Conservation (phyloP, 1,139 yeast species). For the Sugiyamaella neomexicana region DNA sequence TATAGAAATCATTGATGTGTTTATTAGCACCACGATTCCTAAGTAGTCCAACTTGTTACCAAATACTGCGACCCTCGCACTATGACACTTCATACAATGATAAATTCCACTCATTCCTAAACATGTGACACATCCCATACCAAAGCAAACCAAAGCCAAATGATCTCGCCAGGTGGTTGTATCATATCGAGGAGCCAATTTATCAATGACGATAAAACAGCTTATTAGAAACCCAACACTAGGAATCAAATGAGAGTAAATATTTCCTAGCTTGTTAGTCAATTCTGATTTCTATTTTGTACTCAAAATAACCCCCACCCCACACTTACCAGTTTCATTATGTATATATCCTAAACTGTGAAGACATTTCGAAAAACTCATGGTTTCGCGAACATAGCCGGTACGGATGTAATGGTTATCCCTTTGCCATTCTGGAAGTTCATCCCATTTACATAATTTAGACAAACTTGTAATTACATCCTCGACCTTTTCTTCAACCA, state of each 20-base stretch:
- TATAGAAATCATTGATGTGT: slow-evolving; percentile 71
- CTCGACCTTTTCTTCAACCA: slow-evolving; percentile 3
- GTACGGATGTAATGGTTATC: slow-evolving; percentile 76
- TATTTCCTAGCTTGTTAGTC: slow-evolving; percentile 46
- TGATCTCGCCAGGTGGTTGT: slow-evolving; percentile 51
- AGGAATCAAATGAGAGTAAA: slow-evolving; percentile 79
- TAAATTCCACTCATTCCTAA: slow-evolving; percentile 72
- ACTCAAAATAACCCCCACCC: no score
- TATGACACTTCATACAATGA: slow-evolving; percentile 78
- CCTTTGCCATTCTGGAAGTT: slow-evolving; percentile 78
- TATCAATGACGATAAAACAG: slow-evolving; percentile 22
- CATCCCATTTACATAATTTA: slow-evolving; percentile 35
- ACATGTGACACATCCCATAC: slow-evolving; percentile 58
- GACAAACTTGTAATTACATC: neutral
- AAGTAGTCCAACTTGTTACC: slow-evolving; percentile 86
- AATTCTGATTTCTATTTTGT: no score
- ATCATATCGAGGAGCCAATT: slow-evolving; percentile 42
- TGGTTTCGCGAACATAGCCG: slow-evolving; percentile 76
- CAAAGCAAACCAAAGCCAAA: slow-evolving; percentile 46
- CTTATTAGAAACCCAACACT: slow-evolving; percentile 45
- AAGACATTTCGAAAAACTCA: slow-evolving; percentile 53
- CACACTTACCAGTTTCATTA: slow-evolving; percentile 60
- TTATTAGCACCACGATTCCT: slow-evolving; percentile 77
- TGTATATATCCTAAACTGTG: slow-evolving; percentile 67
- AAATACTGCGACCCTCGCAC: slow-evolving; percentile 55